phyloP scores from a whole-genome alignment of 352 stramenopile genomes.

The Pythium coloratum region DNA sequence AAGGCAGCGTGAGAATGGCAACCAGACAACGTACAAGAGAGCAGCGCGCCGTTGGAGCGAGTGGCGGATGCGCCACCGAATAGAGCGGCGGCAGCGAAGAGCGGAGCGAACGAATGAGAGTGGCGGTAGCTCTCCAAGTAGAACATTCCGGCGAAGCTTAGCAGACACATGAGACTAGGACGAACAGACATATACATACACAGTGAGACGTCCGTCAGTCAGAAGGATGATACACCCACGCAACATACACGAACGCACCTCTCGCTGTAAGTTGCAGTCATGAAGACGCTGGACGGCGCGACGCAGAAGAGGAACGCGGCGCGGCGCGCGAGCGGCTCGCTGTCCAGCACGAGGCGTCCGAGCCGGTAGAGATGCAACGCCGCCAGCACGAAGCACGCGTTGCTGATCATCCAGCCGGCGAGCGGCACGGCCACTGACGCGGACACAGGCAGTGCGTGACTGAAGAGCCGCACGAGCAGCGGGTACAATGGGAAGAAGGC shows the following conservation, averaged over 20 bases:
- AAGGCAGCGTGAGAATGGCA: background rate
- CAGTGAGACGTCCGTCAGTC: background rate
- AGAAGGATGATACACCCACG: background rate
- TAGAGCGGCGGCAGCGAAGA: conserved; percentile 36
- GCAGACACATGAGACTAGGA: conserved; percentile 64
- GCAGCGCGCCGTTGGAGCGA: conserved; percentile 74
- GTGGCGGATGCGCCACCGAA: conserved; percentile 71
- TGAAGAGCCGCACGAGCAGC: conserved; percentile 44
- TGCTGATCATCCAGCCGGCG: conserved; percentile 69
- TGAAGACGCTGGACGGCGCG: conserved; percentile 78
- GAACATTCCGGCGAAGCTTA: conserved; percentile 81
- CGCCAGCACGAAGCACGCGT: conserved; percentile 70
- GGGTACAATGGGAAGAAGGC: conserved; percentile 86
- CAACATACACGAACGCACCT: conserved; percentile 34
- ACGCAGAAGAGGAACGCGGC: conserved; percentile 79
- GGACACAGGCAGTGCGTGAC: conserved; percentile 26
- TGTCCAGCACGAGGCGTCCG: conserved; percentile 47
- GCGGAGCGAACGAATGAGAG: conserved; percentile 16
- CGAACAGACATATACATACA: background rate
- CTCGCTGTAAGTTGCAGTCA: conserved; percentile 80
- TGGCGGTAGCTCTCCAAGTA: conserved; percentile 42
- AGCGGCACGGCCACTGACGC: conserved; percentile 28
- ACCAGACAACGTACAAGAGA: conserved; percentile 69
- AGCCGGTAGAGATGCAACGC: conserved; percentile 73
- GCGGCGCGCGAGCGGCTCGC: conserved; percentile 54